These are phyloP conservation scores for Candida caryicola DNA, from an alignment of 805 yeast genomes.

Conservation along the genomic window DNA sequence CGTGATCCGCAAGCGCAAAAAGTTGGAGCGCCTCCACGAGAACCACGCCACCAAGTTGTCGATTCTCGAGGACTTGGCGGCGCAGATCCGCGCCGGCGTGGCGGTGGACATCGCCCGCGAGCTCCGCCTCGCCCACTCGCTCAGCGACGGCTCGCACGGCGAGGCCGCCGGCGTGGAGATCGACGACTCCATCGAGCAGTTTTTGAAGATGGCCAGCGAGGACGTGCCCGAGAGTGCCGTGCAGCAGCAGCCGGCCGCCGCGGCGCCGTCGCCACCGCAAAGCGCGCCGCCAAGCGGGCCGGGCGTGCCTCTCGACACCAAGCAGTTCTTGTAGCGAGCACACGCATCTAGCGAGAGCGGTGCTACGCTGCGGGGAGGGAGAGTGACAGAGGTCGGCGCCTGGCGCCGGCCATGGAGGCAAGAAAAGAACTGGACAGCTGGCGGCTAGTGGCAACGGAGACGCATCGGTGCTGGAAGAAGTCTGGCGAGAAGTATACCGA, in stretches of 20 bases:
- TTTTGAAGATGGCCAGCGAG: constrained; percentile 30
- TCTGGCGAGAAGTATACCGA: too few species aligned
- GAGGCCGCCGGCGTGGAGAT: constrained; percentile 35
- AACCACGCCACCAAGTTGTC: constrained; percentile 36
- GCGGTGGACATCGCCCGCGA: constrained; percentile 43
- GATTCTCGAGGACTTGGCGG: constrained; percentile 30
- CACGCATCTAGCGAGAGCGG: too few species aligned
- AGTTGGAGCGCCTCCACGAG: constrained; percentile 39
- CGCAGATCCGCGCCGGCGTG: constrained; percentile 30
- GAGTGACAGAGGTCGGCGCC: too few species aligned
- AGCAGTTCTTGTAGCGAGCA: constrained; percentile 9
- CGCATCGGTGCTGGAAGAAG: too few species aligned
- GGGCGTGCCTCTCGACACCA: constrained; percentile 3
- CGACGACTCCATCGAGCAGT: constrained; percentile 37
- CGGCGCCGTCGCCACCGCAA: too few species aligned
- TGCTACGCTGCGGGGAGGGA: too few species aligned
- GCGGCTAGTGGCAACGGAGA: too few species aligned
- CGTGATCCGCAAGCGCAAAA: constrained; percentile 43
- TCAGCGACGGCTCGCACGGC: constrained; percentile 37
- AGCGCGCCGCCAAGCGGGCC: neutral
- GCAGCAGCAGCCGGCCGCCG: too few species aligned
- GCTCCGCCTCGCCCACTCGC: constrained; percentile 39
- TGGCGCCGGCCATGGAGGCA: too few species aligned
- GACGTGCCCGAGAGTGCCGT: constrained; percentile 2
- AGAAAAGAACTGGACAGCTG: too few species aligned